Evolutionary conservation across 345 rosid species (phyloP).

Genomic region (Aquilaria yunnanensis): DNA sequence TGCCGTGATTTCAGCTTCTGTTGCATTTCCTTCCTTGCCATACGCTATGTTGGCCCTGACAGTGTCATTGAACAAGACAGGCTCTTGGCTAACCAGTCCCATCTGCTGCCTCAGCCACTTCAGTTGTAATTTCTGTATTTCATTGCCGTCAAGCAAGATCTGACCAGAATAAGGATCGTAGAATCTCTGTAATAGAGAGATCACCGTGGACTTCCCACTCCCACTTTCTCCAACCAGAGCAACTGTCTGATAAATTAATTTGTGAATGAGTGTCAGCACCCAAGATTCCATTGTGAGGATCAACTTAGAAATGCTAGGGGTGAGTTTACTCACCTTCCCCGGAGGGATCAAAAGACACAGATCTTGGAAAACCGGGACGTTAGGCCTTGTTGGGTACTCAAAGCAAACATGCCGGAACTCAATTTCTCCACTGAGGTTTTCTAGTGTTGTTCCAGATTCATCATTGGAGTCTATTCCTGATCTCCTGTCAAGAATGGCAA

Average conservation of each 20-base stretch:
- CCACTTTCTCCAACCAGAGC: conserved; percentile 91
- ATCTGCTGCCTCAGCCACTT: conserved; percentile 81
- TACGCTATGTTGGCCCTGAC: conserved; percentile 72
- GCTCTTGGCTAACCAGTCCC: conserved; percentile 78
- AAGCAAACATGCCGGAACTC: conserved; percentile 57
- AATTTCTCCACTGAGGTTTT: conserved; percentile 57
- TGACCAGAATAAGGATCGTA: conserved; percentile 73
- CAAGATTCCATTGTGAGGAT: background rate
- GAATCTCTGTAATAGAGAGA: conserved; percentile 62
- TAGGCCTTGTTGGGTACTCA: conserved; percentile 67
- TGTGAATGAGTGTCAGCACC: background rate
- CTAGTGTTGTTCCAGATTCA: conserved; percentile 47
- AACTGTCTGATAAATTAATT: conserved; percentile 36
- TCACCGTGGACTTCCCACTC: conserved; percentile 73
- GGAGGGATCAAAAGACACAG: conserved; percentile 52
- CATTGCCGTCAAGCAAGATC: conserved; percentile 61
- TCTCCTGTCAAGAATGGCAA: conserved; percentile 51
- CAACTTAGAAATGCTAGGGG: background rate
- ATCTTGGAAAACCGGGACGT: conserved; percentile 55
- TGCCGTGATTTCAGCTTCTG: conserved; percentile 59
- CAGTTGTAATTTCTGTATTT: conserved; percentile 45
- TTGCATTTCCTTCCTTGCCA: conserved; percentile 63
- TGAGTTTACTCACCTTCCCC: conserved; percentile 43
- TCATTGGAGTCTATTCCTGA: conserved; percentile 64
- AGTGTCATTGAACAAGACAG: conserved; percentile 61